Base-by-base conservation (phyloP, 352 stramenopile species). In the Peronospora belbahrii region DNA sequence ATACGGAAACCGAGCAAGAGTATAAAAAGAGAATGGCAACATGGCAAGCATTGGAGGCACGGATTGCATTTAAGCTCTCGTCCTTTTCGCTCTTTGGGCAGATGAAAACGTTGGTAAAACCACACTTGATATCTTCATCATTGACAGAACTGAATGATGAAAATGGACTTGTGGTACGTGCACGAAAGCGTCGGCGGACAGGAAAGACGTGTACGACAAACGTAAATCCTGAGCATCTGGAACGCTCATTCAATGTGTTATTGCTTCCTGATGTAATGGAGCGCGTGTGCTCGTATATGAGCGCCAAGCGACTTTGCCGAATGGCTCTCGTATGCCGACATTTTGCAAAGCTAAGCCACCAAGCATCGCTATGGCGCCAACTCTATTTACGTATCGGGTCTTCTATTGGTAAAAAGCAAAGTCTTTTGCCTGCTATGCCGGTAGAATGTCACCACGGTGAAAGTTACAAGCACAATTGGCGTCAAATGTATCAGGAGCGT, bases 231-330 rank as follows among this genome's bases (percentile, higher is more conserved):
- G 62, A 67, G 14, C 43, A 62, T n/a, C 52, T 77, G 19, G 67
- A 74, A 31, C 62, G 60, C 8, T 70, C 58, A 17, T 62, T 81
- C 17, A 74, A 68, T 37, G 65, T 80, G 19, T 25, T 88, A 14
- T 32, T 85, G 11, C 40, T 84, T 1, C 70, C 73, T 0, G 73
- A 88, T 30, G 57, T 84, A 5, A 84, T 85, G 73, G 73, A 85
- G 47, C 58, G 55, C 0, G 69, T 88, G 22, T 85, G 64, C 20
- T 83, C 75, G 0, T 85, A 71, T 36, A 77, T 88, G 69, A 88
- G 63, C 28, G 70, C 73, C 8, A 88, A 85, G 60, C 66, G 75
- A 2, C 70, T 88, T 13, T 74, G 63, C 43, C 70, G 75, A 7
- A 62, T 88, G 10, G 59, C 73, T 3, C 51, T 80, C 3, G 73